phyloP scores from a whole-genome alignment of 306 rosid genomes.

The Medicago ruthenica region DNA sequence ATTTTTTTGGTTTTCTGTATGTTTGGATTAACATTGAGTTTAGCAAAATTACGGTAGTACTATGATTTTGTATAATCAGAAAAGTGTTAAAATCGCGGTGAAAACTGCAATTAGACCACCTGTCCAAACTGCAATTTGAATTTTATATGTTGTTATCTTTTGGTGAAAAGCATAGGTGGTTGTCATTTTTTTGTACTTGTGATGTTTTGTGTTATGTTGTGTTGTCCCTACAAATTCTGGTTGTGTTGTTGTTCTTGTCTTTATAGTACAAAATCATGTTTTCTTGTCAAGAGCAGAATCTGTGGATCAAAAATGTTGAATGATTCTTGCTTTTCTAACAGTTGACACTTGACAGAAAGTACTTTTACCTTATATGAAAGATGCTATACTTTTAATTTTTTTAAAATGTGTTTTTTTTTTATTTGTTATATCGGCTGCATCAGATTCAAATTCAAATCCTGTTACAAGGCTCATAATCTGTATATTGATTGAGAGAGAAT shows the following conservation, averaged over 20 bases:
- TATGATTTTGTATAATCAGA: not conserved
- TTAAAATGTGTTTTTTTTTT: not conserved
- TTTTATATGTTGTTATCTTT: not conserved
- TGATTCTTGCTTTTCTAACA: not conserved
- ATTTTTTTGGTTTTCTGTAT: not conserved
- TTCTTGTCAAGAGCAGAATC: not conserved
- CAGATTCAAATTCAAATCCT: not conserved
- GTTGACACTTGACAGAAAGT: constrained; percentile 2
- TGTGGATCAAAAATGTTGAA: constrained; percentile 1
- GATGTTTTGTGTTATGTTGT: not conserved
- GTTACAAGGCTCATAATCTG: not conserved
- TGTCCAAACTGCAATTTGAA: not conserved
- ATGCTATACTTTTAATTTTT: not conserved
- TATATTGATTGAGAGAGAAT: constrained; percentile 18
- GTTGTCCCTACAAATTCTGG: constrained; percentile 34
- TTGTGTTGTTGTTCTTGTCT: constrained; percentile 4
- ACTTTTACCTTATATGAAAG: not conserved
- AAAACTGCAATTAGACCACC: too few species aligned
- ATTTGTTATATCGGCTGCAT: not conserved
- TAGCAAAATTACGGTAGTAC: not conserved
- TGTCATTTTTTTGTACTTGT: constrained; percentile 12
- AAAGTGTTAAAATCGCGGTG: too few species aligned
- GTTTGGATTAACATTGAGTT: not conserved
- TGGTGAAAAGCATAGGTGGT: not conserved
- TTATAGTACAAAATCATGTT: not conserved